phyloP scores from a whole-genome alignment of 1,139 yeast species.

The Meyerozyma smithsonii region DNA sequence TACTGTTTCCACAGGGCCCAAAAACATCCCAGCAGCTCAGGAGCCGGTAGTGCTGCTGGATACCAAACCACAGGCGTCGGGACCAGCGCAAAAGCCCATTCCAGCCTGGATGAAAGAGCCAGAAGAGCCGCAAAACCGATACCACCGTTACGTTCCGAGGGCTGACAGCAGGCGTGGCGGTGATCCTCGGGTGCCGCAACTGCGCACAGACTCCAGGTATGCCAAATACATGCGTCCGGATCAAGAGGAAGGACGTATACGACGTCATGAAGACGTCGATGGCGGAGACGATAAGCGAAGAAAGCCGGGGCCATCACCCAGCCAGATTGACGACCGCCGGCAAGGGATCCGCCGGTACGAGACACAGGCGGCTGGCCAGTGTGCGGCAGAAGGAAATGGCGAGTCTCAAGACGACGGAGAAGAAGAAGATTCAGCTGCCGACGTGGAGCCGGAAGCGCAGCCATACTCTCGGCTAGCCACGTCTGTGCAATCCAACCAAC shows the following conservation, averaged over 20 bases:
- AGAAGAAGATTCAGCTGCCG: conserved; percentile 2
- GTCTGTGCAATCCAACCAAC: conserved; percentile 11
- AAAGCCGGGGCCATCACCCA: not conserved
- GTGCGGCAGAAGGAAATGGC: conserved; percentile 11
- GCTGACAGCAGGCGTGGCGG: conserved; percentile 3
- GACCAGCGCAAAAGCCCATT: conserved; percentile 16
- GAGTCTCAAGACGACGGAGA: conserved; percentile 7
- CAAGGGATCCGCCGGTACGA: conserved; percentile 5
- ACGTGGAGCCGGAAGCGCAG: conserved; percentile 14
- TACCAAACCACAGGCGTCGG: conserved; percentile 5
- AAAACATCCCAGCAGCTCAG: not conserved
- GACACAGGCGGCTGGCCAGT: not conserved
- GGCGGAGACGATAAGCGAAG: not conserved
- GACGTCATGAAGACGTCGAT: conserved; percentile 10
- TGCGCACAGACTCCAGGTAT: conserved; percentile 19
- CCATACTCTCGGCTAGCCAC: conserved; percentile 30
- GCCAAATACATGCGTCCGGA: conserved; percentile 22
- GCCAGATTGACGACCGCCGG: conserved; percentile 1
- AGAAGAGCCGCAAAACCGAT: conserved; percentile 26
- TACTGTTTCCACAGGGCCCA: no score
- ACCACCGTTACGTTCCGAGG: conserved; percentile 36
- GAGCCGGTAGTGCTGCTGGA: no score
- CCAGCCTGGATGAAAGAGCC: conserved; percentile 39
- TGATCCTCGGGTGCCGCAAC: conserved; percentile 1
- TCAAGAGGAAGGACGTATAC: conserved; percentile 11